phyloP scores from a whole-genome alignment of 345 rosid species.

The Melaleuca alternifolia region DNA sequence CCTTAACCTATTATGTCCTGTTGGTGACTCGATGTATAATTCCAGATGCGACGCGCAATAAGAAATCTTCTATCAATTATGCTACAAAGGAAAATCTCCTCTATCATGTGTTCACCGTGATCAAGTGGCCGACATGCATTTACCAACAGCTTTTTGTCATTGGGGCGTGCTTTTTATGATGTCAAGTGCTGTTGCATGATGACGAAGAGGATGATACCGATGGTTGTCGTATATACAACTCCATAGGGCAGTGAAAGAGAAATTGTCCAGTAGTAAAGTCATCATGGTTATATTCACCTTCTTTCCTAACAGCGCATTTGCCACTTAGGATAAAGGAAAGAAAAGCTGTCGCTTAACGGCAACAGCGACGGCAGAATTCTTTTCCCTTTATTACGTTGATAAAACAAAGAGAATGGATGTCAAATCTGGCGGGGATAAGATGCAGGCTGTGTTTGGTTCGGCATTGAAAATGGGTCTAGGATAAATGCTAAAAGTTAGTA shows the following conservation, averaged over 20 bases:
- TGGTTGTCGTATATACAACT: neutral
- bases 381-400: neutral
- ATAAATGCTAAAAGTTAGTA: no score
- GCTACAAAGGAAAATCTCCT: neutral
- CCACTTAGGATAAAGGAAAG: no score
- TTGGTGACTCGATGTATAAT: neutral
- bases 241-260: no score
- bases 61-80: neutral
- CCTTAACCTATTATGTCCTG: neutral
- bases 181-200: neutral
- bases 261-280: no score
- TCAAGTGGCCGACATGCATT: neutral
- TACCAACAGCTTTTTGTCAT: neutral
- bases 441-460: no score
- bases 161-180: neutral
- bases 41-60: neutral
- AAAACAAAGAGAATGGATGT: neutral
- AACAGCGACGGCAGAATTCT: neutral
- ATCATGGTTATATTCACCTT: no score
- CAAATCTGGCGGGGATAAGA: neutral
- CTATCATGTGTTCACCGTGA: neutral
- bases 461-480: no score
- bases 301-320: no score
- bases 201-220: neutral
- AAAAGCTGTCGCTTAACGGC: no score